These are phyloP conservation scores for Fusarium falciforme DNA, from an alignment of 2,329 filamentous ascomycete species.

Conservation along the genomic window DNA sequence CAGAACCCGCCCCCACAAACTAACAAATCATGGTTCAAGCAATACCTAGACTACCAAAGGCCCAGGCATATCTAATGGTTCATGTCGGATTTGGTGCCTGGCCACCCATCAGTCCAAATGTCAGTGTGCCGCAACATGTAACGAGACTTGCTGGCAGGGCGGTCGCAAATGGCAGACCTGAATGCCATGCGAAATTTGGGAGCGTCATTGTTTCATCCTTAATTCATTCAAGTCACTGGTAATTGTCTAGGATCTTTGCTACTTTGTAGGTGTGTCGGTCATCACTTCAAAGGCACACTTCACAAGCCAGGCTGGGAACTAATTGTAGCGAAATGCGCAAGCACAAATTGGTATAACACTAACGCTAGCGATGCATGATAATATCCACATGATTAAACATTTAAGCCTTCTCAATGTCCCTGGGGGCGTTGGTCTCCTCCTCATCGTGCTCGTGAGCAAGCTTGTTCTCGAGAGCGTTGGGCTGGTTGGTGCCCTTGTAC, in stretches of 20 bases:
- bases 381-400: slow-evolving; percentile 13
- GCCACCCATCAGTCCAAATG: not conserved
- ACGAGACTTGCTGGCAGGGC: not conserved
- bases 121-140: not conserved
- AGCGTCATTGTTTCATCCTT: not conserved
- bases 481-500: slow-evolving; percentile 55
- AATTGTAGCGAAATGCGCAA: not conserved
- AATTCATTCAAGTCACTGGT: not conserved
- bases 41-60: not conserved
- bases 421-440: slow-evolving; percentile 19
- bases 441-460: slow-evolving; percentile 29
- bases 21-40: not conserved
- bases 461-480: slow-evolving; percentile 49
- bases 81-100: not conserved
- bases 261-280: not conserved
- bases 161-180: not conserved
- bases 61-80: not conserved
- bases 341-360: not conserved
- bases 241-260: not conserved
- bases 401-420: slow-evolving; percentile 34
- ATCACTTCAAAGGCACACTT: not conserved
- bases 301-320: not conserved
- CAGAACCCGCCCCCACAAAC: not conserved
- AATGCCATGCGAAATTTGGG: not conserved
- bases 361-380: not conserved